Evolutionary conservation across 306 rosid genomes (phyloP).

Genomic region (Acacia acuminata): DNA sequence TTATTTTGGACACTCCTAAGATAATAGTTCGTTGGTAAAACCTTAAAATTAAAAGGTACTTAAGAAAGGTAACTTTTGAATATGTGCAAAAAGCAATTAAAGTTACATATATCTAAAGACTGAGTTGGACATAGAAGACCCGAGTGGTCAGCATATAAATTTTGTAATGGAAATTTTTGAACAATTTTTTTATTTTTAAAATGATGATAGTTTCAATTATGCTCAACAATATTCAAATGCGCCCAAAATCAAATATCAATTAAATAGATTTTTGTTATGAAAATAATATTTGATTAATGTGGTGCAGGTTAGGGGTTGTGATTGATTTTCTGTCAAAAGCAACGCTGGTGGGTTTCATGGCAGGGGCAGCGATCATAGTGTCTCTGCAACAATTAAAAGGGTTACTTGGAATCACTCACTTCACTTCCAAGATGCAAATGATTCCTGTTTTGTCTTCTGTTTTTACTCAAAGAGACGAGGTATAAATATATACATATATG

Average conservation of each 20-base stretch:
- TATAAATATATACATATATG: constrained; percentile 2
- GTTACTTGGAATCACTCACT: constrained; percentile 82
- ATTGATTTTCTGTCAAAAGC: constrained; percentile 97
- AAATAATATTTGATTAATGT: constrained; percentile 21
- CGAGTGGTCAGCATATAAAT: no score
- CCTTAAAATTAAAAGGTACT: no score
- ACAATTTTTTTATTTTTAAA: no score
- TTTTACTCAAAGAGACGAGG: constrained; percentile 66
- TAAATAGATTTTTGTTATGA: constrained; percentile 6
- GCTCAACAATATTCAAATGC: neutral
- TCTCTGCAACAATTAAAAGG: constrained; percentile 91
- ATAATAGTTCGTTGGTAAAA: no score
- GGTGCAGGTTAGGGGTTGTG: constrained; percentile 81
- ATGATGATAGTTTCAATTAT: neutral
- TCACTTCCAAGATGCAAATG: constrained; percentile 85
- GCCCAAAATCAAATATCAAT: neutral
- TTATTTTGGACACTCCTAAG: no score
- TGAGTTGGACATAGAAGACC: no score
- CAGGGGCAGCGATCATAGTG: constrained; percentile 97
- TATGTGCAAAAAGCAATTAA: no score
- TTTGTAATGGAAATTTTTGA: neutral
- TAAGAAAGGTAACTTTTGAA: no score
- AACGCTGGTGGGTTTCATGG: constrained; percentile 92
- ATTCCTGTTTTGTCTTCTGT: constrained; percentile 74
- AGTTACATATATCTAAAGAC: no score